A percentile compares a stretch with the other conserved stretches of the same genome.
phyloP scores from a whole-genome alignment of 1,284 basidiomycete species.

The Bondarzewia mesenterica region DNA sequence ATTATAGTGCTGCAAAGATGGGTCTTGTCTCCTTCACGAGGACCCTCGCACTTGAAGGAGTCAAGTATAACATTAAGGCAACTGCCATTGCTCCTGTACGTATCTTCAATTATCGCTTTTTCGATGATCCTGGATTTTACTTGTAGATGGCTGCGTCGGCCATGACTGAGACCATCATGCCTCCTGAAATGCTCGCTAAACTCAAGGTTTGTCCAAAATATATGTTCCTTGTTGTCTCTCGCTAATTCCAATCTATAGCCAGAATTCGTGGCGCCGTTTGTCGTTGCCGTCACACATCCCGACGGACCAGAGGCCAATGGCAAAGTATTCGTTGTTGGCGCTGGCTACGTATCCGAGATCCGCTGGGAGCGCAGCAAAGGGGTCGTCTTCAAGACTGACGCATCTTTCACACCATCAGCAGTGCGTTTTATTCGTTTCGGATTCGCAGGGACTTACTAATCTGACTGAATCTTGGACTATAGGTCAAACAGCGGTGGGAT shows the following conservation, averaged over 20 bases:
- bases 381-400: slow-evolving; percentile 85
- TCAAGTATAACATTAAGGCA: slow-evolving; percentile 88
- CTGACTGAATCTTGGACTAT: background rate
- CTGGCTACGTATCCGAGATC: slow-evolving; percentile 88
- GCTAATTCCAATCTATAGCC: slow-evolving; percentile 40
- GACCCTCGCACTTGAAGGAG: slow-evolving; percentile 86
- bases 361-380: slow-evolving; percentile 92
- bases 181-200: slow-evolving; percentile 92
- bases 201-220: slow-evolving; percentile 52
- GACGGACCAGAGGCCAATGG: slow-evolving; percentile 81
- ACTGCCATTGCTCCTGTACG: slow-evolving; percentile 86
- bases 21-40: slow-evolving; percentile 87
- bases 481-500: slow-evolving; percentile 78
- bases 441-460: too few species aligned
- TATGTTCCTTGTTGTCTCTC: background rate
- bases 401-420: slow-evolving; percentile 90
- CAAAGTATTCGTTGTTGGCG: slow-evolving; percentile 90
- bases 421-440: slow-evolving; percentile 33
- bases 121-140: slow-evolving; percentile 5
- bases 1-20: slow-evolving; percentile 89
- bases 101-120: slow-evolving; percentile 7
- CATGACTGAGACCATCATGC: slow-evolving; percentile 95
- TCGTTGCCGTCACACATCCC: slow-evolving; percentile 70
- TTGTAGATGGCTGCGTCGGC: slow-evolving; percentile 81
- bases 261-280: slow-evolving; percentile 90